phyloP scores from a whole-genome alignment of 371 early-diverging fungal genomes.

The Mucor circinelloides region DNA sequence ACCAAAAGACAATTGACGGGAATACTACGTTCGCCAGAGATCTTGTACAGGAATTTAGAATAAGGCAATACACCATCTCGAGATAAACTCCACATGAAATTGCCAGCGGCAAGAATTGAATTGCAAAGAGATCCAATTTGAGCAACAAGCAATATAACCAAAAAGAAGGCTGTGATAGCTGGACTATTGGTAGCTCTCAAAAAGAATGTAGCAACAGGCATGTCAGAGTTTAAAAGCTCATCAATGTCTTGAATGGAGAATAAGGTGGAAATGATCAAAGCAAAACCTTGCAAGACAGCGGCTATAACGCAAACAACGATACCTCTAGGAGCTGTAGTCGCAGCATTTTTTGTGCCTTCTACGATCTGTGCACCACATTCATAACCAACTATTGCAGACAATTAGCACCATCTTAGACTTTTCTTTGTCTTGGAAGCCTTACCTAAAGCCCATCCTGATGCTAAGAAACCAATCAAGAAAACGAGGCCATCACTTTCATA shows the following conservation, averaged over 20 bases:
- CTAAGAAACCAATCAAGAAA: slow-evolving; percentile 44
- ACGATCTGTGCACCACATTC: slow-evolving; percentile 48
- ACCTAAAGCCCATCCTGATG: slow-evolving; percentile 36
- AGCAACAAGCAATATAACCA: slow-evolving; percentile 26
- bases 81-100: slow-evolving; percentile 31
- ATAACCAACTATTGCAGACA: slow-evolving; percentile 28
- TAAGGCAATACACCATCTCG: slow-evolving; percentile 32
- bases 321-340: slow-evolving; percentile 44
- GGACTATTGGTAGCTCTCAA: slow-evolving; percentile 17
- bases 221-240: slow-evolving; percentile 13
- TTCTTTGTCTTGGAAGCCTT: neutral
- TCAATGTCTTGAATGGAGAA: slow-evolving; percentile 48
- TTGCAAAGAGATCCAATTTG: slow-evolving; percentile 35
- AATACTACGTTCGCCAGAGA: slow-evolving; percentile 16
- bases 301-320: slow-evolving; percentile 36
- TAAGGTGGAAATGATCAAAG: slow-evolving; percentile 34
- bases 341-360: slow-evolving; percentile 46
- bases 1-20: slow-evolving; percentile 17
- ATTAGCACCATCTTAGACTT: neutral
- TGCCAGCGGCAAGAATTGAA: slow-evolving; percentile 18
- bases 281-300: slow-evolving; percentile 38
- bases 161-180: slow-evolving; percentile 22
- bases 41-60: slow-evolving; percentile 23
- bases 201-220: slow-evolving; percentile 27
- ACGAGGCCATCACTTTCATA: slow-evolving; percentile 32